These are phyloP conservation scores for Salix viminalis DNA, from an alignment of 345 rosid genomes.

Conservation along the genomic window DNA sequence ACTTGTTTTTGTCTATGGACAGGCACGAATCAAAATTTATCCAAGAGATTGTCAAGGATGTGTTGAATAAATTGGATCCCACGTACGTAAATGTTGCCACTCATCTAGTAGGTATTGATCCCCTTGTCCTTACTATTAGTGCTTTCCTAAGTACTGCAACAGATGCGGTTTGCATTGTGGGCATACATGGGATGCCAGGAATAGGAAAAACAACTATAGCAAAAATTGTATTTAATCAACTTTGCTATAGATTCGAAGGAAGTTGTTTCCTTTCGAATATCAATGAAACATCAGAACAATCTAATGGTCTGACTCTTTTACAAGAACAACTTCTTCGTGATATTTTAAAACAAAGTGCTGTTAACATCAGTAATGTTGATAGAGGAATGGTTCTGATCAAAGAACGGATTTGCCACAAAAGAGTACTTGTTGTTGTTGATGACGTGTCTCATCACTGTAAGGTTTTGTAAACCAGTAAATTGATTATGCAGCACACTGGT, in stretches of 20 bases:
- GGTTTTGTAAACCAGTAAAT: no score
- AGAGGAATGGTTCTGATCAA: neutral
- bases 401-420: neutral
- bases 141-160: neutral
- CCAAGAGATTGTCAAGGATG: no score
- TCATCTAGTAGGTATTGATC: neutral
- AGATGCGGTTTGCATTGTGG: neutral
- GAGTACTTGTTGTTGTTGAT: constrained; percentile 16
- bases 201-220: neutral
- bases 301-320: neutral
- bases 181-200: neutral
- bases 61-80: constrained; percentile 24
- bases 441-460: neutral
- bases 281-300: neutral
- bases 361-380: neutral
- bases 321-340: neutral
- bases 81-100: neutral
- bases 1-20: no score
- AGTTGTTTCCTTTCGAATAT: neutral
- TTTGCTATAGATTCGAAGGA: neutral
- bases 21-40: no score
- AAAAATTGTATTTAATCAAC: neutral
- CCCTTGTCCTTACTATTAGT: neutral
- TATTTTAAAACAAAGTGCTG: neutral
- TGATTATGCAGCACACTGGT: no score